Conservation (phyloP, 352 stramenopile genomes). For the Globisporangium abappressorium region DNA sequence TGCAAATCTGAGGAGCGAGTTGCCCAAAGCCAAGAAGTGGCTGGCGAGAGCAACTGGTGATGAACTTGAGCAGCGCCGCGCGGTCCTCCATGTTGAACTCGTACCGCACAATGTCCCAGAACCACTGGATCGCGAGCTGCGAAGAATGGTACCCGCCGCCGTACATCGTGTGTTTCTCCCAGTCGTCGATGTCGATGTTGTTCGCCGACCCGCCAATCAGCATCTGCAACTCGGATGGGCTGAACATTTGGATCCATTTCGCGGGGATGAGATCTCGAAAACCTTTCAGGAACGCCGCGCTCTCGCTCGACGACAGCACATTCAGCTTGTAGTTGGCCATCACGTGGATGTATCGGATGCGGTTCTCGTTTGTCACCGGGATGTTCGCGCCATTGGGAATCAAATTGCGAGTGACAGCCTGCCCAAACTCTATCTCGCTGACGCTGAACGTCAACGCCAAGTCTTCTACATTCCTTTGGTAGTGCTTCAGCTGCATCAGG, state of each 20-base stretch:
- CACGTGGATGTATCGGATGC: constrained; percentile 95
- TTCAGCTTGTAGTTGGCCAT: constrained; percentile 98
- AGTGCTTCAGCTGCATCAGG: constrained; percentile 95
- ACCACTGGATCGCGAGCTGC: constrained; percentile 67
- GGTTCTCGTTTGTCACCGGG: constrained; percentile 92
- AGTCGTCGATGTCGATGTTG: constrained; percentile 95
- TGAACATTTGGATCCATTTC: constrained; percentile 82
- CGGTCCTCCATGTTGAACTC: constrained; percentile 86
- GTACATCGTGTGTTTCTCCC: constrained; percentile 91
- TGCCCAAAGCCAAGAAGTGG: constrained; percentile 93
- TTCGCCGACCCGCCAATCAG: constrained; percentile 85
- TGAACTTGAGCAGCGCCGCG: constrained; percentile 93
- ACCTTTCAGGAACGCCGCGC: constrained; percentile 58
- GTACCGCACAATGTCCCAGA: constrained; percentile 68
- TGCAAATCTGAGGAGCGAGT: constrained; percentile 94
- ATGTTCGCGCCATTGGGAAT: constrained; percentile 85
- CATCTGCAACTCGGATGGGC: constrained; percentile 93
- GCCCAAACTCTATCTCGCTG: constrained; percentile 70
- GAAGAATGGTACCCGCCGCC: constrained; percentile 93
- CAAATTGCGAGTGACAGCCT: constrained; percentile 64
- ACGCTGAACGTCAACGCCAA: constrained; percentile 96
- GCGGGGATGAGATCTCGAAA: constrained; percentile 76
- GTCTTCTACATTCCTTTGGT: constrained; percentile 87
- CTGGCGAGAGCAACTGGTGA: constrained; percentile 91
- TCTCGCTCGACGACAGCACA: constrained; percentile 59